These are phyloP conservation scores for Hirschfeldia incana DNA, from an alignment of 345 rosid species.

Conservation along the genomic window DNA sequence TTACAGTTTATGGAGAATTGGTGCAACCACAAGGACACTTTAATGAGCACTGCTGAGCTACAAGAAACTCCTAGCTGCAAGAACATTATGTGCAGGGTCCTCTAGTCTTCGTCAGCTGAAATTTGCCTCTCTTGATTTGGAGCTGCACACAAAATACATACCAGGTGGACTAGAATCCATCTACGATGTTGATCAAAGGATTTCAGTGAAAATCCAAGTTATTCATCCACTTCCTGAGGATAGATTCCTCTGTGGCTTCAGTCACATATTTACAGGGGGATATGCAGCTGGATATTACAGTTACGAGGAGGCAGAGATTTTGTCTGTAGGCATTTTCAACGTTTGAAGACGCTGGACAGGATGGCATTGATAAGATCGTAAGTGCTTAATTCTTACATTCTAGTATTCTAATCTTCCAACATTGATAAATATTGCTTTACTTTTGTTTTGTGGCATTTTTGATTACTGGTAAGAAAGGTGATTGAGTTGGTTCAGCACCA, in stretches of 20 bases:
- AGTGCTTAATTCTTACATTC: no score
- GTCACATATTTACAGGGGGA: slow-evolving; percentile 94
- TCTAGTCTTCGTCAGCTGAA: slow-evolving; percentile 89
- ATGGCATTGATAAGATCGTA: slow-evolving; percentile 33
- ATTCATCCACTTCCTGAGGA: slow-evolving; percentile 85
- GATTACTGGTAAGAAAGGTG: no score
- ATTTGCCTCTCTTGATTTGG: slow-evolving; percentile 80
- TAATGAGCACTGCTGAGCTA: slow-evolving; percentile 95
- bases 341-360: slow-evolving; percentile 89
- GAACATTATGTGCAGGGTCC: slow-evolving; percentile 91
- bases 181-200: slow-evolving; percentile 75
- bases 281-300: slow-evolving; percentile 70
- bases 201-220: slow-evolving; percentile 69
- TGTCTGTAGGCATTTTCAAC: slow-evolving; percentile 98
- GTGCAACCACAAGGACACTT: slow-evolving; percentile 97
- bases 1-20: slow-evolving; percentile 99
- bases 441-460: no score
- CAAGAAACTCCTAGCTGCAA: slow-evolving; percentile 85
- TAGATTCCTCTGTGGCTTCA: slow-evolving; percentile 81
- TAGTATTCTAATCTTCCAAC: no score
- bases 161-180: slow-evolving; percentile 80
- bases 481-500: no score
- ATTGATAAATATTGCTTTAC: no score
- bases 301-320: slow-evolving; percentile 59
- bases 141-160: slow-evolving; percentile 69